Evolutionary conservation across 73 alveolate genomes (phyloP).

Genomic region (Blepharisma japonicum): DNA sequence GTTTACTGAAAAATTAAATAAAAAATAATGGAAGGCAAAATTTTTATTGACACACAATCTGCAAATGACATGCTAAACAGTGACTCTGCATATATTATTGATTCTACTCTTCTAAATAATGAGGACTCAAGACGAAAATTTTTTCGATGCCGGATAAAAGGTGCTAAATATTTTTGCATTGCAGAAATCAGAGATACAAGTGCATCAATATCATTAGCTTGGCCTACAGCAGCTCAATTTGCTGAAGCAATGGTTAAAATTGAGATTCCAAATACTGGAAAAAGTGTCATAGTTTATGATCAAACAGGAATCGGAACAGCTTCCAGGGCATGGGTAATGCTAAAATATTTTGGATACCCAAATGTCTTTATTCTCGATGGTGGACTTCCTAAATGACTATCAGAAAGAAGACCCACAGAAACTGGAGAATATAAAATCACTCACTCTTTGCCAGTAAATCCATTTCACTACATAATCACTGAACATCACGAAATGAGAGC

Average conservation of each 20-base stretch:
- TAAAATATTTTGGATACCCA: not conserved
- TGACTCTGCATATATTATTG: no score
- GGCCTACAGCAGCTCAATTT: not conserved
- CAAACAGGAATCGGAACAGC: not conserved
- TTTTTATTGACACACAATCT: no score
- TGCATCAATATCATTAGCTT: not conserved
- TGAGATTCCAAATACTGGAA: not conserved
- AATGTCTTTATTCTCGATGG: not conserved
- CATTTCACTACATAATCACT: not conserved
- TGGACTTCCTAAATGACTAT: not conserved
- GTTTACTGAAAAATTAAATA: no score
- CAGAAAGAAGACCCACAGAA: constrained; percentile 16
- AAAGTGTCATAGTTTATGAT: constrained; percentile 24
- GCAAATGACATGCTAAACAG: no score
- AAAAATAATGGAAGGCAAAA: no score
- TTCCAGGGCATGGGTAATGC: constrained; percentile 10
- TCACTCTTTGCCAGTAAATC: not conserved
- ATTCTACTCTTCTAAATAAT: no score
- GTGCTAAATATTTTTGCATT: not conserved
- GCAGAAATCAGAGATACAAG: not conserved
- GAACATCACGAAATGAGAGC: constrained; percentile 4
- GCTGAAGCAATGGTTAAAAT: not conserved
- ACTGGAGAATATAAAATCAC: not conserved
- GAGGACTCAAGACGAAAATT: no score
- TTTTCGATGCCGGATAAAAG: not conserved